These are phyloP conservation scores for Erodium moschatum DNA, from an alignment of 441 rosid species.

Conservation along the genomic window DNA sequence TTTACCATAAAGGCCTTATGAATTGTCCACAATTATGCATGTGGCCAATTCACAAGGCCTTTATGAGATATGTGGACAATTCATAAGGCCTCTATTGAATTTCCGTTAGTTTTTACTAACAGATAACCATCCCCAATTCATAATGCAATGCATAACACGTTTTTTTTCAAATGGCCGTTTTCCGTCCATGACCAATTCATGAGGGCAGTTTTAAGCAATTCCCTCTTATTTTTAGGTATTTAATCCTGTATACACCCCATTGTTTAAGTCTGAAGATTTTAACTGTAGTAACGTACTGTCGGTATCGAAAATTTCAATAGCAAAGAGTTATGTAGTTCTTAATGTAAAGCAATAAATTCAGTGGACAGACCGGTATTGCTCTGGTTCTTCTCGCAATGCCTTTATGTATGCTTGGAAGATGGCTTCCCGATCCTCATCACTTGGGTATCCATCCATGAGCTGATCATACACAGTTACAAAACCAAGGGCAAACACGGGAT, in stretches of 20 bases:
- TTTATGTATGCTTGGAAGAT: conserved; percentile 68
- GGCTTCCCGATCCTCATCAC: conserved; percentile 74
- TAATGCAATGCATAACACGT: too few species aligned
- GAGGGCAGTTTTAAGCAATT: too few species aligned
- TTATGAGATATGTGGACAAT: too few species aligned
- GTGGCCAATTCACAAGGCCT: too few species aligned
- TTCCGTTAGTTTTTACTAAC: too few species aligned
- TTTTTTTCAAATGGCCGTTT: too few species aligned
- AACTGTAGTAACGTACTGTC: neutral
- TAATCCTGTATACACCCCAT: neutral
- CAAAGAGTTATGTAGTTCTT: neutral
- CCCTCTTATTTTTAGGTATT: neutral
- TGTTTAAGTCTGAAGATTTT: neutral
- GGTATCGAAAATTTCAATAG: conserved; percentile 23
- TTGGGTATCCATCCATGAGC: conserved; percentile 94
- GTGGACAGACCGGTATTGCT: conserved; percentile 62
- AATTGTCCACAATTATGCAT: too few species aligned
- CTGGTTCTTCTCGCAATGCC: conserved; percentile 79
- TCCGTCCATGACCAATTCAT: too few species aligned
- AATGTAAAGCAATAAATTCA: conserved; percentile 7
- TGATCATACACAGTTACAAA: conserved; percentile 87
- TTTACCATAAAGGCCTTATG: too few species aligned
- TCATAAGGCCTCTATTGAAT: too few species aligned
- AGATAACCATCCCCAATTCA: too few species aligned
- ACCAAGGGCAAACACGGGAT: conserved; percentile 87